Percentiles rank a stretch among this genome's conserved stretches.
Conservation (phyloP, 495 filamentous ascomycete genomes). For the Usnea hakonensis region DNA sequence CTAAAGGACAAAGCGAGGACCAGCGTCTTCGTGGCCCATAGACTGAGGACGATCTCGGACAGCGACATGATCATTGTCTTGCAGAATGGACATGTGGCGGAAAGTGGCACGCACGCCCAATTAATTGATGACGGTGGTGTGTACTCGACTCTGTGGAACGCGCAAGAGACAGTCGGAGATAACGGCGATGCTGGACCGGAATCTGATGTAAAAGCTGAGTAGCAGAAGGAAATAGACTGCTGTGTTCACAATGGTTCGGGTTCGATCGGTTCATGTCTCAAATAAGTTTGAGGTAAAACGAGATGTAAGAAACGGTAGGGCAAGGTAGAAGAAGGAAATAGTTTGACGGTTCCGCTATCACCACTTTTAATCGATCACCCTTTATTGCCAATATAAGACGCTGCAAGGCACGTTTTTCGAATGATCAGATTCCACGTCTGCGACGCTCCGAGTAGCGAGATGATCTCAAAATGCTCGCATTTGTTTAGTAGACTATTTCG, state of each 20-base stretch:
- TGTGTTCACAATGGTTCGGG: neutral
- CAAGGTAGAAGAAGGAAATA: neutral
- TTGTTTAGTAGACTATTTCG: too few species aligned
- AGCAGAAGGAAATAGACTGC: neutral
- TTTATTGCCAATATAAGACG: neutral
- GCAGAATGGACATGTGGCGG: constrained; percentile 71
- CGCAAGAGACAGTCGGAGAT: constrained; percentile 16
- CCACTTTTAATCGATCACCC: too few species aligned
- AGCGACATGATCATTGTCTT: constrained; percentile 91
- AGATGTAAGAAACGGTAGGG: neutral
- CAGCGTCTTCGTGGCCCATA: constrained; percentile 89
- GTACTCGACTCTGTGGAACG: constrained; percentile 87
- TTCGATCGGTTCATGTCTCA: neutral
- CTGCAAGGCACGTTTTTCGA: neutral
- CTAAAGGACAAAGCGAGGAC: constrained; percentile 81
- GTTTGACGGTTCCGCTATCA: neutral
- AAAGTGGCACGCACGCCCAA: constrained; percentile 77
- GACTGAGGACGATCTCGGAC: constrained; percentile 87
- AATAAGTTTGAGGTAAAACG: neutral
- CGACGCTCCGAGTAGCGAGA: neutral
- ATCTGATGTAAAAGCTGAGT: neutral
- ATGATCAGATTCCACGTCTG: neutral
- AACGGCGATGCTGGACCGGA: neutral
- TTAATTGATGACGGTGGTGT: constrained; percentile 72
- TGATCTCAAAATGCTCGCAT: neutral